A percentile compares a stretch with the other conserved stretches of the same genome.
Evolutionary conservation across 2,329 filamentous ascomycete genomes (phyloP).

Genomic region (Hypoxylon sp.): DNA sequence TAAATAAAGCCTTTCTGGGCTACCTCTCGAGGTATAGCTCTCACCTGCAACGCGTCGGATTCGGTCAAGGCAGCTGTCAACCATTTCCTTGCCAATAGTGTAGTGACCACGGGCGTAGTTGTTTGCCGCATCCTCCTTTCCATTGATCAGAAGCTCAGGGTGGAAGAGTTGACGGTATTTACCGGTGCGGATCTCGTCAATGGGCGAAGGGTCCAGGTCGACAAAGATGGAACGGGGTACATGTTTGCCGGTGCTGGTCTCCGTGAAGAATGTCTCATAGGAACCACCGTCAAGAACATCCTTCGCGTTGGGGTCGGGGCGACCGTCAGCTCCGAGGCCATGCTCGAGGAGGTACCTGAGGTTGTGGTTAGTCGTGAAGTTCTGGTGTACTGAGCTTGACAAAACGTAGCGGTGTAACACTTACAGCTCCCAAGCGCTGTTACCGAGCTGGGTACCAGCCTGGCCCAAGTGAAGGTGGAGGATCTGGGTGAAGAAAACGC

Average conservation of each 20-base stretch:
- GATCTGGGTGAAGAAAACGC: slow-evolving; percentile 59
- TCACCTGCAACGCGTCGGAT: slow-evolving; percentile 77
- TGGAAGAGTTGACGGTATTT: slow-evolving; percentile 78
- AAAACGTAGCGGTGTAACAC: slow-evolving; percentile 54
- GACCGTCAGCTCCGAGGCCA: slow-evolving; percentile 74
- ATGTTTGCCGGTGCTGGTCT: slow-evolving; percentile 79
- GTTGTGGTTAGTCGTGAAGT: slow-evolving; percentile 17
- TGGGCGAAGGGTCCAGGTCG: slow-evolving; percentile 79
- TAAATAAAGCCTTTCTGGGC: background rate
- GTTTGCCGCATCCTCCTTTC: slow-evolving; percentile 83
- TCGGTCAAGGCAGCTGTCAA: slow-evolving; percentile 77
- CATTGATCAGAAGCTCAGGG: slow-evolving; percentile 78
- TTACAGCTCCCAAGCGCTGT: slow-evolving; percentile 82
- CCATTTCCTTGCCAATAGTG: slow-evolving; percentile 82
- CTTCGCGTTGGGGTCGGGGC: slow-evolving; percentile 71
- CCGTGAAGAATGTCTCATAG: slow-evolving; percentile 80
- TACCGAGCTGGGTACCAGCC: slow-evolving; percentile 80
- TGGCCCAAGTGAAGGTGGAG: slow-evolving; percentile 75
- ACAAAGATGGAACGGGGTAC: slow-evolving; percentile 79
- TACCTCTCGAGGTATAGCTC: slow-evolving; percentile 47
- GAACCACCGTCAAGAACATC: slow-evolving; percentile 73
- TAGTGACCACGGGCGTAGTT: slow-evolving; percentile 84
- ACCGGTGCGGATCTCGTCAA: slow-evolving; percentile 80
- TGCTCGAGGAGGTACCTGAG: slow-evolving; percentile 79
- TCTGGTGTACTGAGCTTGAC: slow-evolving; percentile 13